Conservation (phyloP, 2,329 filamentous ascomycete genomes). For the Ilyonectria sp. region DNA sequence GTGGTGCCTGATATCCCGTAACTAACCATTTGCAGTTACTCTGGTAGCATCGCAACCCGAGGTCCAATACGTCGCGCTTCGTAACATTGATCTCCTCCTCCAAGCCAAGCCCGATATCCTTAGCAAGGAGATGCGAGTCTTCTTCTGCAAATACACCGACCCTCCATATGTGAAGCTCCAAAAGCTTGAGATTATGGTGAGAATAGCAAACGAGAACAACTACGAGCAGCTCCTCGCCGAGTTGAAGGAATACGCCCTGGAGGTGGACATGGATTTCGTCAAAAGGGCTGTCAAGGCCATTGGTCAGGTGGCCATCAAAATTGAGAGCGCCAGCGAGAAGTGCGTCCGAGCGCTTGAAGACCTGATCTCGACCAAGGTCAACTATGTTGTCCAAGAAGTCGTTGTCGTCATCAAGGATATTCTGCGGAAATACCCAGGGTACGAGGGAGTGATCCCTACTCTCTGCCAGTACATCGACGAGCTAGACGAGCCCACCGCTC, state of each 20-base stretch:
- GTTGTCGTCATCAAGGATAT: conserved; percentile 99
- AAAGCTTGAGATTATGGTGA: conserved; percentile 99
- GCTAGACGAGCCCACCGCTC: conserved; percentile 91
- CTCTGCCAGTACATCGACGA: conserved; percentile 98
- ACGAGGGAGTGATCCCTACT: conserved; percentile 97
- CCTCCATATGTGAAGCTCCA: conserved; percentile 97
- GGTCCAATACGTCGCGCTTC: conserved; percentile 96
- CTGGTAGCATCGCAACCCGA: conserved; percentile 95
- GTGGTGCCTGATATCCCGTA: not conserved
- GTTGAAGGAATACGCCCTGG: conserved; percentile 95
- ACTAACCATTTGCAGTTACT: conserved; percentile 74
- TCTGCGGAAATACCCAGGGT: conserved; percentile 96
- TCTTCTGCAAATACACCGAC: conserved; percentile 99
- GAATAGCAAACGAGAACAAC: conserved; percentile 97
- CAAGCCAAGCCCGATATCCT: conserved; percentile 97
- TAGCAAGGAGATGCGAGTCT: conserved; percentile 96
- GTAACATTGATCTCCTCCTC: conserved; percentile 95
- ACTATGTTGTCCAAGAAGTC: conserved; percentile 98
- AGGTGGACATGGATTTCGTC: conserved; percentile 99
- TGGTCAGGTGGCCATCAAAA: conserved; percentile 98
- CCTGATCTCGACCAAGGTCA: conserved; percentile 96
- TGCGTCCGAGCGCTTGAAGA: conserved; percentile 95
- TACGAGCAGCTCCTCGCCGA: conserved; percentile 95
- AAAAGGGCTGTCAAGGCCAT: conserved; percentile 95
- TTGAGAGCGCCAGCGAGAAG: conserved; percentile 93